Base-by-base conservation (phyloP, 139 green algal genomes). In the Gonium pectorale region DNA sequence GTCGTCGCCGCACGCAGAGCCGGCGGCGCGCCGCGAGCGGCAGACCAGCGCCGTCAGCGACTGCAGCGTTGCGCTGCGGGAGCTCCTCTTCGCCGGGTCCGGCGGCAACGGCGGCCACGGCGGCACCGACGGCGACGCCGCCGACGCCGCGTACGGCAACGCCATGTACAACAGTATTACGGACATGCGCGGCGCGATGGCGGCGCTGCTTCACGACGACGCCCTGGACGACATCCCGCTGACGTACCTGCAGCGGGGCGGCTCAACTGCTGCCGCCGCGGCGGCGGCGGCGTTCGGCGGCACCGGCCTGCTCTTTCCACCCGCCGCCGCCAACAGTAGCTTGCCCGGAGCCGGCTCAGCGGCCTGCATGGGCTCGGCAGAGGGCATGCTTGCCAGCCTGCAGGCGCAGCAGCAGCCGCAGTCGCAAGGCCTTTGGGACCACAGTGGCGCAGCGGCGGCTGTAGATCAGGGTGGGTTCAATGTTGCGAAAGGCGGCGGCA, bases 101-200 rank as follows among this genome's bases (percentile, higher is more conserved):
- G 17, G 8, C 35, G 51, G 52, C 2, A 22, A 24, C 37, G 38
- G 54, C 37, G 40, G 29, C 24, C 38, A 38, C 38, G 40, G 73
- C 38, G 38, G 74, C 40, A 27, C n/a, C 40, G 38, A 27, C 43
- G 31, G 40, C 26, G 27, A 31, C 29, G 75, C 31, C 59, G 75
- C 59, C 40, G 22, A 27, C 40, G 31, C 21, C 3, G 43, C 41
- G 43, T 38, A 37, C 38, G 54, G 29, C 26, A 41, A n/a, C n/a
- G 2, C 26, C 49, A 56, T 56, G 13, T 26, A 26, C 49, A 56
- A 13, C 49, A 56, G 1, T 19, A 62, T 31, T 38, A 41, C 38
- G 33, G 75, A 83, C 29, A 60, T 83, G 59, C 59, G 41, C 4
- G 75, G 60, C 5, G 75, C 75, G 3, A 72, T 83, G 75, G 59